Conservation (phyloP, 257 asterid genomes). For the Forsythia suspensa region DNA sequence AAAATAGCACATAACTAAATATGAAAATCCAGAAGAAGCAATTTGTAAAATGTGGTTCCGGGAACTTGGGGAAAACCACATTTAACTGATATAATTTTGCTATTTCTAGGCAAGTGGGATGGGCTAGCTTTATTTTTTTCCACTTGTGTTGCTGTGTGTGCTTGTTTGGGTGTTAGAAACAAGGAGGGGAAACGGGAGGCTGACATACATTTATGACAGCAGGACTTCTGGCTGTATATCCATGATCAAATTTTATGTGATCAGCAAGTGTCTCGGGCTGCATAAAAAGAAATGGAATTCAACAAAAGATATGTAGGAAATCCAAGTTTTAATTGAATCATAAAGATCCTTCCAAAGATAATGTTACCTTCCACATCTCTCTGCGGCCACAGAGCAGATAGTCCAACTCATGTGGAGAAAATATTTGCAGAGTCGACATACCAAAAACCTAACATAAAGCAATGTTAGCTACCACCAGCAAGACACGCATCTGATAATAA, state of each 20-base stretch:
- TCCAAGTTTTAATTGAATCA: constrained; percentile 13
- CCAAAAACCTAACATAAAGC: constrained; percentile 71
- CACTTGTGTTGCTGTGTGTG: not conserved
- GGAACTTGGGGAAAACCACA: not conserved
- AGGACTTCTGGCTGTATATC: constrained; percentile 94
- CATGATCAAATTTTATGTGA: constrained; percentile 97
- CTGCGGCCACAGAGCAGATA: constrained; percentile 93
- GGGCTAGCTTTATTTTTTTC: not conserved
- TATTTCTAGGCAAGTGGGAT: not conserved
- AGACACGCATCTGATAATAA: not conserved
- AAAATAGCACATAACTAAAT: not conserved
- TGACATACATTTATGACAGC: constrained; percentile 66
- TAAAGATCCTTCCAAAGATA: constrained; percentile 10
- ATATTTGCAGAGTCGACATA: constrained; percentile 79
- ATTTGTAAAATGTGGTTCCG: not conserved
- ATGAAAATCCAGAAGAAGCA: not conserved
- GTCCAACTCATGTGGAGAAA: constrained; percentile 92
- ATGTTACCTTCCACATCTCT: constrained; percentile 90
- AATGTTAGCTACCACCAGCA: not conserved
- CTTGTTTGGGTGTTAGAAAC: not conserved
- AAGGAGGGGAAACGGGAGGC: constrained; percentile 13
- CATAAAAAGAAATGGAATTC: constrained; percentile 25
- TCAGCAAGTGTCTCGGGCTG: constrained; percentile 88
- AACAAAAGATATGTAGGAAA: constrained; percentile 13
- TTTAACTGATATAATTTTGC: not conserved